Evolutionary conservation across 2,329 filamentous ascomycete species (phyloP).

Genomic region (Rhynchosporium agropyri): DNA sequence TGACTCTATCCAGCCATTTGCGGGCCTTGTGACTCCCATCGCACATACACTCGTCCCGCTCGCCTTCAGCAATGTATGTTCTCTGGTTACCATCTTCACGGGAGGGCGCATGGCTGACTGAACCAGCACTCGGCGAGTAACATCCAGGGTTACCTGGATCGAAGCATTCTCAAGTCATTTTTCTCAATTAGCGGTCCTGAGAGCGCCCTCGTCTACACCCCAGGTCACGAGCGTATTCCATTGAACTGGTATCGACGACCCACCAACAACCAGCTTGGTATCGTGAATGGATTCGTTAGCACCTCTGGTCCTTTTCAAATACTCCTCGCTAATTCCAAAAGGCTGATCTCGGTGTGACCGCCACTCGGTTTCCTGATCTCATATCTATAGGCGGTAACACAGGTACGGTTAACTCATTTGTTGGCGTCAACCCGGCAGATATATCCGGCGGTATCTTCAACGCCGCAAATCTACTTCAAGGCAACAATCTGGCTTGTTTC

Average conservation of each 20-base stretch:
- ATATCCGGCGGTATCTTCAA: conserved; percentile 49
- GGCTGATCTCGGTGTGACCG: conserved; percentile 46
- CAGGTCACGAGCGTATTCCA: conserved; percentile 25
- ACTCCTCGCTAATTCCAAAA: neutral
- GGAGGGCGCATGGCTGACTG: neutral
- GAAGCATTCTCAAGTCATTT: conserved; percentile 37
- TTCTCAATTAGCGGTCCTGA: conserved; percentile 31
- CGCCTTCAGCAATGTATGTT: conserved; percentile 19
- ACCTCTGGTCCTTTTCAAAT: too few relatives aligned
- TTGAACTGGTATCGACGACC: conserved; percentile 30
- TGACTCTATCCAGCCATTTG: conserved; percentile 20
- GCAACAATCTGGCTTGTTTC: conserved; percentile 53
- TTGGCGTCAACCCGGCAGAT: conserved; percentile 49
- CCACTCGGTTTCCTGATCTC: conserved; percentile 42
- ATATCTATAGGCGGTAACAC: conserved; percentile 53
- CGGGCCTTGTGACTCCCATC: conserved; percentile 22
- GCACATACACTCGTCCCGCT: conserved; percentile 21
- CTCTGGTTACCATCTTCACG: too few relatives aligned
- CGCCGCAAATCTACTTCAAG: conserved; percentile 47
- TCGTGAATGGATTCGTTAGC: conserved; percentile 16
- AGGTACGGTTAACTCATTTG: conserved; percentile 54
- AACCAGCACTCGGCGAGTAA: conserved; percentile 19
- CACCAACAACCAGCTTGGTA: conserved; percentile 4
- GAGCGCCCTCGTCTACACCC: conserved; percentile 18
- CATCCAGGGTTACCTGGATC: conserved; percentile 38